Conservation (phyloP, 768 basidiomycete genomes). For the Lactarius tabidus region DNA sequence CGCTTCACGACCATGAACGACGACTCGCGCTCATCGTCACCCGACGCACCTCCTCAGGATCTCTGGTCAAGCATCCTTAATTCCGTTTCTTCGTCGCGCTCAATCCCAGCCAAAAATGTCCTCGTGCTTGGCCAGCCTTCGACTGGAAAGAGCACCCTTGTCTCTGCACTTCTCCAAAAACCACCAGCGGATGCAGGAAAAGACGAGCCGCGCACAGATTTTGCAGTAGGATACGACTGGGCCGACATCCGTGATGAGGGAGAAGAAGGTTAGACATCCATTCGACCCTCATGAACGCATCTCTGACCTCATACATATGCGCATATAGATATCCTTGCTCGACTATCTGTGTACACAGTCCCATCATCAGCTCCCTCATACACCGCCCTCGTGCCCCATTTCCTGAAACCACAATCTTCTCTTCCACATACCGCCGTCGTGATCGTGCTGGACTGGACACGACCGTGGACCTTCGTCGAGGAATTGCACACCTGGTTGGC, state of each 20-base stretch:
- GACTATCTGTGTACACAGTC: slow-evolving; percentile 87
- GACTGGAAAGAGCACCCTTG: slow-evolving; percentile 74
- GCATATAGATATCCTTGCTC: slow-evolving; percentile 73
- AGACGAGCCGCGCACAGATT: slow-evolving; percentile 61
- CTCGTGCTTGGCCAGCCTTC: slow-evolving; percentile 77
- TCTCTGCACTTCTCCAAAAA: slow-evolving; percentile 68
- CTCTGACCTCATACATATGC: slow-evolving; percentile 2
- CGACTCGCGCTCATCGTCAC: slow-evolving; percentile 58
- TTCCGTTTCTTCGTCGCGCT: slow-evolving; percentile 74
- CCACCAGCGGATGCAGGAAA: slow-evolving; percentile 50
- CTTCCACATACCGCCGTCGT: slow-evolving; percentile 72
- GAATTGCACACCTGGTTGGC: slow-evolving; percentile 80
- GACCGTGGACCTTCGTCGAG: slow-evolving; percentile 85
- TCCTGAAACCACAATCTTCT: slow-evolving; percentile 65
- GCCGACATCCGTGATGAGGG: slow-evolving; percentile 87
- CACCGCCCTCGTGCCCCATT: slow-evolving; percentile 68
- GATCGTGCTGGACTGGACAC: slow-evolving; percentile 93
- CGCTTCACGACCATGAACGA: slow-evolving; percentile 23
- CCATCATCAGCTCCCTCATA: slow-evolving; percentile 74
- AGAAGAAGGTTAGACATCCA: slow-evolving; percentile 71
- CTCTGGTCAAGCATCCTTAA: slow-evolving; percentile 93
- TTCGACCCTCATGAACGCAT: slow-evolving; percentile 2
- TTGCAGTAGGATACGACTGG: slow-evolving; percentile 92
- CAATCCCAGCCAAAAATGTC: slow-evolving; percentile 83
- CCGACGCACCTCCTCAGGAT: slow-evolving; percentile 71